Evolutionary conservation across 345 rosid species (phyloP), one percentile per base, ranked within the genome.

Genomic region (Microthlaspi erraticum): DNA sequence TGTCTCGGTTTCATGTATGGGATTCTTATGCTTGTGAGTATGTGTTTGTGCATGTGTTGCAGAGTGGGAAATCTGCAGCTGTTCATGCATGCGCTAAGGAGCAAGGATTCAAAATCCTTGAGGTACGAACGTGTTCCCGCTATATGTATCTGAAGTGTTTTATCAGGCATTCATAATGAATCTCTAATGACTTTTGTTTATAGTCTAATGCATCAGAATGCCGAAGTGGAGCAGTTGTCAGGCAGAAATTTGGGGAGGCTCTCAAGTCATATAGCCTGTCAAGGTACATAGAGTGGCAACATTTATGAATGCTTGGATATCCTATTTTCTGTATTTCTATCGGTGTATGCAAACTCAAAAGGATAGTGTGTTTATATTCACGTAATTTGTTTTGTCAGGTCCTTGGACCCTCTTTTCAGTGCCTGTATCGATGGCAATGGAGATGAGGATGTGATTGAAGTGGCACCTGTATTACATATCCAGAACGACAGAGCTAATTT

Each of bases 41-140:
- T 58, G 32, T 9, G 32, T 9, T 57, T 65, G 60, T 67, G 53
- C 20, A 13, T 72, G 54, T 73, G 78, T 72, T 81, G 77, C 92
- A 94, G 98, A 83, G 99, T 81, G 98, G 99, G 78, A 94, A 94
- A 73, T 89, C 98, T 71, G 92, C 98, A 23, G 96, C 96, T 67
- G 72, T 94, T 61, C 85, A 81, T 52, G 97, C 99, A 64, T 94
- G 99, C 75, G 99, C 98, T 2, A 85, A 81, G 80, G 99, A 91
- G 77, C 90, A 89, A 66, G 97, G 93, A 37, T 94, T 84, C 60
- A 83, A 86, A 88, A 80, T 94, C 68, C 80, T 91, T 43, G 99
- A 94, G 98, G 99, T 93, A 72, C 73, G 46, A 63, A 54, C 38
- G 4, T 45, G 52, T 48, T 69, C 20, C 50, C 7, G 5, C 45